A percentile compares a stretch with the other conserved stretches of the same genome.
Conservation (phyloP, 176 grass and related monocot genomes). For the Cenchrus purpureus region DNA sequence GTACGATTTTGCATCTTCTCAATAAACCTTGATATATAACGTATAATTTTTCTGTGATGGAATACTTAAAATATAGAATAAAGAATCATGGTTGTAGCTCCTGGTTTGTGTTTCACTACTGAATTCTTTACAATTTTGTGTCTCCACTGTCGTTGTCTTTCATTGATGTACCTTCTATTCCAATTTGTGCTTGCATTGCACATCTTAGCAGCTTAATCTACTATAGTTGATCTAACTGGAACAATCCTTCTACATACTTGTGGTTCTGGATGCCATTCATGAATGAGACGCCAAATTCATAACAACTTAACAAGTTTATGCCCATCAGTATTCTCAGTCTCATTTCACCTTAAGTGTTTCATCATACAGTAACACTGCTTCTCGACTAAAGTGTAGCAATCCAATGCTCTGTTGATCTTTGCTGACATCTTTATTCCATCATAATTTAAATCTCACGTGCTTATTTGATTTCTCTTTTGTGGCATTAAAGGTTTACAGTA, state of each 20-base stretch:
- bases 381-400: background rate
- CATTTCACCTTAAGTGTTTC: background rate
- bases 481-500: constrained; percentile 72
- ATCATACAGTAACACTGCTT: background rate
- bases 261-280: background rate
- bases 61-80: constrained; percentile 23
- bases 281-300: background rate
- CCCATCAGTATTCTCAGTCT: background rate
- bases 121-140: background rate
- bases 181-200: background rate
- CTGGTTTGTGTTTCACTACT: background rate
- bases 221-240: background rate
- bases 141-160: background rate
- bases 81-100: constrained; percentile 11
- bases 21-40: constrained; percentile 17
- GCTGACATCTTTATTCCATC: background rate
- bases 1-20: constrained; percentile 32
- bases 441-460: constrained; percentile 3
- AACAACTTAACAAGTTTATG: background rate
- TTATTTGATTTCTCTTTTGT: constrained; percentile 44
- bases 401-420: background rate
- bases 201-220: constrained; percentile 17
- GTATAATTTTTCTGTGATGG: background rate
- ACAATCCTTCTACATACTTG: background rate
- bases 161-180: constrained; percentile 1